Percentiles rank a stretch among this genome's conserved stretches.
phyloP scores from a whole-genome alignment of 441 rosid species.

The Dalechampia spathulata region DNA sequence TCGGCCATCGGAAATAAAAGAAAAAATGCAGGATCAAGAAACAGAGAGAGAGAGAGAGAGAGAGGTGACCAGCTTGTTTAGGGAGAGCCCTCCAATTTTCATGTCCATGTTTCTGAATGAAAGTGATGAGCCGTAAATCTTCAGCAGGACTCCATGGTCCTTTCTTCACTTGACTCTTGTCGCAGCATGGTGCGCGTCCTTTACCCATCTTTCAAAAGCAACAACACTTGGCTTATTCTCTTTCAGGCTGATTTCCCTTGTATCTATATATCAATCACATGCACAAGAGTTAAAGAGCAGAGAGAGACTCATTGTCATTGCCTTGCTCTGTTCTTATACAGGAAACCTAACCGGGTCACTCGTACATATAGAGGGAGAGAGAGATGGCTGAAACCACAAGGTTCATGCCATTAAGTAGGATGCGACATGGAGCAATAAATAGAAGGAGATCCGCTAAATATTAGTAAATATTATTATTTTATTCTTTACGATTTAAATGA shows the following conservation, averaged over 20 bases:
- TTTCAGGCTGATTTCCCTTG: background rate
- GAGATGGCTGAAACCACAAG: constrained; percentile 10
- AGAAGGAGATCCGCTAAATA: constrained; percentile 11
- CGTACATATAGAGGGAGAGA: background rate
- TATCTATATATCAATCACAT: background rate
- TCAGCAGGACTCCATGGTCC: constrained; percentile 49
- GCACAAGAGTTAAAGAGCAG: too few relatives aligned
- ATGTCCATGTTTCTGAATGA: constrained; percentile 38
- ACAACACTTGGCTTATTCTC: too few relatives aligned
- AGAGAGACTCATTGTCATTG: background rate
- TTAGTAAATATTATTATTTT: constrained; percentile 1
- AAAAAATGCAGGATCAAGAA: too few relatives aligned
- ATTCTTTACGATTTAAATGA: background rate
- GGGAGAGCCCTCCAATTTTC: constrained; percentile 41
- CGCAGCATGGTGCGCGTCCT: constrained; percentile 38
- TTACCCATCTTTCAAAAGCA: constrained; percentile 35
- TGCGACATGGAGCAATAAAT: constrained; percentile 19
- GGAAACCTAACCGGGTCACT: background rate
- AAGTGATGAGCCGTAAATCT: constrained; percentile 30
- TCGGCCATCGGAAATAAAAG: too few relatives aligned
- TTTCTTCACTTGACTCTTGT: constrained; percentile 29
- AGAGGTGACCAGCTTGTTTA: constrained; percentile 30
- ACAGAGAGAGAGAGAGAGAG: background rate
- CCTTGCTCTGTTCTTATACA: background rate
- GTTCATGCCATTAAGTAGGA: constrained; percentile 16